Evolutionary conservation across 805 yeast genomes (phyloP), one percentile per base, ranked within the genome.

Genomic region (Tetrapisispora fleetii): DNA sequence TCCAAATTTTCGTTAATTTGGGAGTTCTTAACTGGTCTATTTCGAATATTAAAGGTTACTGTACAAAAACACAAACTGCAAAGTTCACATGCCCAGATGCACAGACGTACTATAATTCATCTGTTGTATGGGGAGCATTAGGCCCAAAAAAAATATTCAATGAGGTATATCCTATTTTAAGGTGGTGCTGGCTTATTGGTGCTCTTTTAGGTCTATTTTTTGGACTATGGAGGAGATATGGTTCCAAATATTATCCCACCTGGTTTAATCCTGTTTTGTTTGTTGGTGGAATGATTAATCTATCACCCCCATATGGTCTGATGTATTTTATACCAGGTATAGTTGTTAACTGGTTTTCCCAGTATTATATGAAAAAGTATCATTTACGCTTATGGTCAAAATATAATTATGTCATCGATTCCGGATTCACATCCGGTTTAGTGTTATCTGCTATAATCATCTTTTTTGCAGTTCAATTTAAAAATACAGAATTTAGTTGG

Each of bases 111-210:
- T 78, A 75, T 54, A 74, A 72, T 49, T 70, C 82, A 13, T 74
- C 79, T 6, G 73, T 77, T 37, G 74, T 75, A 50, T 77, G 76
- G 65, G 81, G 81, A 18, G 80, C 71, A 42, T 74, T 77, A 49
- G 80, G 81, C 11, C 81, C 80, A 18, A 71, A 73, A 44, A 74
- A 75, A 54, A 77, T 78, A 17, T 79, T 79, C 62, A 69, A 74
- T 46, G 76, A 77, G 0, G 59, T 81, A 18, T 82, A 82, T 58
- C 86, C 87, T 1, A 67, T 74, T 14, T 66, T 82, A 50, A 76
- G 78, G 59, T 81, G 79, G 76, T 77, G 84, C 52, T 81, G 82
- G 70, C 67, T 82, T 30, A 67, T 79, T 48, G 87, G 88, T 8
- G 62, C 61, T 49, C 52, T 74, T 53, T 40, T 62, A 5, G 67